Evolutionary conservation across 345 rosid species (phyloP).

Genomic region (Schrenkiella parvula): DNA sequence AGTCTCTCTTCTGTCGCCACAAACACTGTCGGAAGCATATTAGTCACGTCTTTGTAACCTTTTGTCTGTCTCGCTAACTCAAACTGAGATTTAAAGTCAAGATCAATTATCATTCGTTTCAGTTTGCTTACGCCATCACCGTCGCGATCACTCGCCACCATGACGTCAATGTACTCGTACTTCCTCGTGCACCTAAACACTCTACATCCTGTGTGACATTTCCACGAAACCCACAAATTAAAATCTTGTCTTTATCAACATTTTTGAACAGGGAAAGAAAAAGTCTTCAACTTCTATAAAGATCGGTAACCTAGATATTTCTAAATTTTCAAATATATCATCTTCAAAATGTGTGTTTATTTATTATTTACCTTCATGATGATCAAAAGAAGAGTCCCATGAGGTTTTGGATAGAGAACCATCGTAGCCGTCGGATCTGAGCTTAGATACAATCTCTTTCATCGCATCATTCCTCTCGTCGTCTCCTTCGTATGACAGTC

Average conservation of each 20-base stretch:
- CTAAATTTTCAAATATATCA: background rate
- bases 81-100: slow-evolving; percentile 55
- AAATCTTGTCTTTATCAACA: background rate
- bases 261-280: background rate
- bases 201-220: slow-evolving; percentile 25
- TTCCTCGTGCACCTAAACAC: slow-evolving; percentile 32
- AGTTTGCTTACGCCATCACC: slow-evolving; percentile 7
- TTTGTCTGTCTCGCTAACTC: slow-evolving; percentile 43
- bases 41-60: slow-evolving; percentile 37
- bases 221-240: background rate
- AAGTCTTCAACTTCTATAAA: background rate
- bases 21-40: slow-evolving; percentile 36
- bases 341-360: background rate
- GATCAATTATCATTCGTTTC: slow-evolving; percentile 45
- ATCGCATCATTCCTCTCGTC: slow-evolving; percentile 34
- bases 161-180: slow-evolving; percentile 49
- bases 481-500: slow-evolving; percentile 20
- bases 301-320: background rate
- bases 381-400: slow-evolving; percentile 38
- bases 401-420: slow-evolving; percentile 33
- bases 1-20: slow-evolving; percentile 47
- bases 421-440: slow-evolving; percentile 34
- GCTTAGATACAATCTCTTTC: slow-evolving; percentile 31
- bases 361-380: slow-evolving; percentile 29
- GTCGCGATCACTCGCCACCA: background rate